These are phyloP conservation scores for Lecanicillium sp. DNA, from an alignment of 2,329 filamentous ascomycete species.

Conservation along the genomic window DNA sequence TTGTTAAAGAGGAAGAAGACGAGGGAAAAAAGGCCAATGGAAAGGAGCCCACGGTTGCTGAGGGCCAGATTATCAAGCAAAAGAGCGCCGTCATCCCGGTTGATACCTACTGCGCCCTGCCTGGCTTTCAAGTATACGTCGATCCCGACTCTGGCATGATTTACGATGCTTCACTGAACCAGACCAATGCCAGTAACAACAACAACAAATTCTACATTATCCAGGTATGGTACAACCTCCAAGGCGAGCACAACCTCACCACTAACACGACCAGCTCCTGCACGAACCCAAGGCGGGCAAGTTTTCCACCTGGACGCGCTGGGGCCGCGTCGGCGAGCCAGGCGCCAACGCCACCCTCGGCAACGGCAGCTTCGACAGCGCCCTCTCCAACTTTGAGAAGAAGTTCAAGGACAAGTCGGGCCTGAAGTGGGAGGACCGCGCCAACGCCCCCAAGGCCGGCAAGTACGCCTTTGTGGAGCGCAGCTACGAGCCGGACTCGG, in stretches of 20 bases:
- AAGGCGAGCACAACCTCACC: background rate
- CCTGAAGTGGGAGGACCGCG: slow-evolving; percentile 47
- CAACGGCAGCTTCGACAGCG: slow-evolving; percentile 34
- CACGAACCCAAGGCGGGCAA: slow-evolving; percentile 27
- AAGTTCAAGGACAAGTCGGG: slow-evolving; percentile 61
- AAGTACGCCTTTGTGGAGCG: slow-evolving; percentile 79
- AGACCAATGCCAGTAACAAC: slow-evolving; percentile 65
- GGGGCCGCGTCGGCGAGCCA: slow-evolving; percentile 67
- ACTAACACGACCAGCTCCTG: slow-evolving; percentile 32
- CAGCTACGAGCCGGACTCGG: slow-evolving; percentile 64
- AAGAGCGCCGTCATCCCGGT: slow-evolving; percentile 42
- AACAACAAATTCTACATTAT: slow-evolving; percentile 81
- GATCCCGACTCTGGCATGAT: slow-evolving; percentile 56
- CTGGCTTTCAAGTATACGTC: slow-evolving; percentile 54
- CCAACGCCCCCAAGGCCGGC: slow-evolving; percentile 51
- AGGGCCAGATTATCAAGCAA: slow-evolving; percentile 42
- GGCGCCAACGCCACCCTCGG: slow-evolving; percentile 45
- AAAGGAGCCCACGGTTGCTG: slow-evolving; percentile 31
- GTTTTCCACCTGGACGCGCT: slow-evolving; percentile 67
- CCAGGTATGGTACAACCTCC: slow-evolving; percentile 43
- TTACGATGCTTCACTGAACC: slow-evolving; percentile 74
- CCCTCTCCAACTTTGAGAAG: slow-evolving; percentile 47
- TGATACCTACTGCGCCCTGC: slow-evolving; percentile 38
- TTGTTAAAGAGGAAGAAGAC: slow-evolving; percentile 28
- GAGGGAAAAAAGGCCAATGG: slow-evolving; percentile 25